A percentile compares a stretch with the other conserved stretches of the same genome.
Conservation (phyloP, 306 rosid species). For the Cyclanthera cordifolia region DNA sequence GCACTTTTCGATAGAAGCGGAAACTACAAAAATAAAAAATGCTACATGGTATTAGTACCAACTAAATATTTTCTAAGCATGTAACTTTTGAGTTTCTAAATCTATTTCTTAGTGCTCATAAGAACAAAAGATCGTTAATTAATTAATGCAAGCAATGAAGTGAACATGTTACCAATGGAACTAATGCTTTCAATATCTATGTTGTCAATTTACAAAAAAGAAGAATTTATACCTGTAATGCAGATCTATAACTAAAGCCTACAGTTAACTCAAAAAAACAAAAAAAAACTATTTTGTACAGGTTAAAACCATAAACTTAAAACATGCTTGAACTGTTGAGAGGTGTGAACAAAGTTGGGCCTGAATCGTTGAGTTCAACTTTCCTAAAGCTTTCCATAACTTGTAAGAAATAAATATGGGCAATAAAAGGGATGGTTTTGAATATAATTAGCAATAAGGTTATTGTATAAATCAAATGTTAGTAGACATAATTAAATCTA, state of each 20-base stretch:
- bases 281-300: background rate
- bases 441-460: background rate
- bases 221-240: background rate
- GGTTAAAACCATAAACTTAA: background rate
- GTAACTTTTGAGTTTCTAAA: background rate
- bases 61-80: background rate
- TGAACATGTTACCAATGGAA: background rate
- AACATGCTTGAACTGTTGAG: background rate
- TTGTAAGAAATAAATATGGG: background rate
- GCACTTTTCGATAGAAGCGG: conserved; percentile 88
- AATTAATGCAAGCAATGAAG: background rate
- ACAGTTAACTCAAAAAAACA: no score
- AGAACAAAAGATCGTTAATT: background rate
- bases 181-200: background rate
- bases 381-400: background rate
- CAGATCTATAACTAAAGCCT: background rate
- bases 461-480: background rate
- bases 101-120: background rate
- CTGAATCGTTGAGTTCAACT: background rate
- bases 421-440: background rate
- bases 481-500: no score
- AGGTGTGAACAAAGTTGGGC: background rate
- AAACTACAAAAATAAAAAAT: conserved; percentile 42
- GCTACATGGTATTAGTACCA: background rate
- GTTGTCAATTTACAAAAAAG: background rate